These are phyloP conservation scores for Colletotrichum incanum DNA, from an alignment of 2,329 filamentous ascomycete genomes.

Conservation along the genomic window DNA sequence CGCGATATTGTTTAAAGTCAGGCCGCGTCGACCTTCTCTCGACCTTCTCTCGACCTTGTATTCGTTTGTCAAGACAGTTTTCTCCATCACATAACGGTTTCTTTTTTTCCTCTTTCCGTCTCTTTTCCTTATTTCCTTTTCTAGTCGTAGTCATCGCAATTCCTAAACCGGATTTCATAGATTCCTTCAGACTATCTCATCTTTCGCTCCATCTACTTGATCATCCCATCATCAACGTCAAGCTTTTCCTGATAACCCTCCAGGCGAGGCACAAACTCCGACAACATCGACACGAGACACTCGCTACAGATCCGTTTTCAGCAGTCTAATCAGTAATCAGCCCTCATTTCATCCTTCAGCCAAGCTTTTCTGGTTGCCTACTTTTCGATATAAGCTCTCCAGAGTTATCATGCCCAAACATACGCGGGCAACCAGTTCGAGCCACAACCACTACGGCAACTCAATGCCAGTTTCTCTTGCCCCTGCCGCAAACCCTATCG, in stretches of 20 bases:
- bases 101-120: slow-evolving; percentile 48
- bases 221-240: slow-evolving; percentile 6
- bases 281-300: slow-evolving; percentile 23
- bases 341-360: slow-evolving; percentile 34
- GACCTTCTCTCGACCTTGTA: slow-evolving; percentile 39
- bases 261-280: slow-evolving; percentile 39
- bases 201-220: slow-evolving; percentile 25
- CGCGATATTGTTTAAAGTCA: slow-evolving; percentile 44
- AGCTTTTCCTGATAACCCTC: slow-evolving; percentile 34
- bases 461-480: slow-evolving; percentile 59
- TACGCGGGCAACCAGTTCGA: slow-evolving; percentile 58
- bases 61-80: slow-evolving; percentile 45
- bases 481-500: slow-evolving; percentile 55
- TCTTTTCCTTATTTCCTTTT: slow-evolving; percentile 47
- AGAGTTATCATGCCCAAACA: slow-evolving; percentile 62
- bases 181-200: slow-evolving; percentile 25
- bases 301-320: slow-evolving; percentile 20
- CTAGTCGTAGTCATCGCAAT: slow-evolving; percentile 35
- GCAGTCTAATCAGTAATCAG: slow-evolving; percentile 43
- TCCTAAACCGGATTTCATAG: slow-evolving; percentile 40
- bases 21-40: slow-evolving; percentile 34
- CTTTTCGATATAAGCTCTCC: slow-evolving; percentile 41
- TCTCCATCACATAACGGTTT: slow-evolving; percentile 45
- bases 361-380: slow-evolving; percentile 40
- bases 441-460: slow-evolving; percentile 53